These are phyloP conservation scores for Cyamopsis tetragonoloba DNA, from an alignment of 306 rosid species.

Conservation along the genomic window DNA sequence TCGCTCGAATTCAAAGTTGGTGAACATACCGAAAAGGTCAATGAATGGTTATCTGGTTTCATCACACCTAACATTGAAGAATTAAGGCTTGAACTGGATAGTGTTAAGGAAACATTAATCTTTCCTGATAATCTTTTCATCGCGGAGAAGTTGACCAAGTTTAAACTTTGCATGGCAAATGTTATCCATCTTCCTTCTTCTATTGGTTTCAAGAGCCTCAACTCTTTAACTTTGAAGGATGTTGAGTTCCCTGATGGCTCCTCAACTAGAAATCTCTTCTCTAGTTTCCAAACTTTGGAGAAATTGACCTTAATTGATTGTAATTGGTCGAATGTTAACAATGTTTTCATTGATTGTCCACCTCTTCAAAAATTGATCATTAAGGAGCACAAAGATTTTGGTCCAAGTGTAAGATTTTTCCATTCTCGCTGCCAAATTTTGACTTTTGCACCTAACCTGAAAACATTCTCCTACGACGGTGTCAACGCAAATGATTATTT, in stretches of 20 bases:
- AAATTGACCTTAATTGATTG: background rate
- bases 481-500: constrained; percentile 6
- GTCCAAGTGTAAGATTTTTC: background rate
- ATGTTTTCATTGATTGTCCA: background rate
- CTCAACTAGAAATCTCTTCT: background rate
- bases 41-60: background rate
- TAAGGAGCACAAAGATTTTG: constrained; percentile 2
- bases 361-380: background rate
- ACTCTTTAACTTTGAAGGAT: background rate
- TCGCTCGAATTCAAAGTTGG: background rate
- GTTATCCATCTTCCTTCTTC: background rate
- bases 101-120: background rate
- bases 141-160: background rate
- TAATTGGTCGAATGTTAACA: background rate
- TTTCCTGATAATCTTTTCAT: background rate
- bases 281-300: background rate
- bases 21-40: background rate
- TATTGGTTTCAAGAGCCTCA: background rate
- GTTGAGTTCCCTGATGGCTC: background rate
- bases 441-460: background rate
- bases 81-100: background rate
- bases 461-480: constrained; percentile 7
- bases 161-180: background rate
- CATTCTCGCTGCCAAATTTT: background rate
- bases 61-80: background rate